Evolutionary conservation across 1,284 basidiomycete species (phyloP), one percentile per base, ranked within the genome.

Genomic region (Nidula niveotomentosa): DNA sequence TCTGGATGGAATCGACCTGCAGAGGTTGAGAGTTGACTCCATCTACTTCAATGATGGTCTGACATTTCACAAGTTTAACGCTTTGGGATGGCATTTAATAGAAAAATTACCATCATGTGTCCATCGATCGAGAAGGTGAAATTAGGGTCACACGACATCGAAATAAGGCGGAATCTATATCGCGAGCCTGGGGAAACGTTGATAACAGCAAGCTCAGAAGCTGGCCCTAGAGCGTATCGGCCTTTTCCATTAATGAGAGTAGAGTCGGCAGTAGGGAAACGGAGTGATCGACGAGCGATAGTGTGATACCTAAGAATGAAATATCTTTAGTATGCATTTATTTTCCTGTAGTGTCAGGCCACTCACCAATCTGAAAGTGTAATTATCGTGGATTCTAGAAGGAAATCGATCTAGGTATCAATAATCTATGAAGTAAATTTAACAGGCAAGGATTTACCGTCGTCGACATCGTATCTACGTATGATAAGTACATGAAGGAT

Each of bases 1-100:
- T 78, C 36, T 70, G 66, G 36, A 81, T 65, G 1, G 63, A 63
- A 52, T 78, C 74, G 2, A 79, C 78, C 1, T 61, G 64, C 4
- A 71, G 53, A 2, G 83, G 76, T 36, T 69, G 37, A 8, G 69
- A 69, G 55, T 73, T 73, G 37, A 76, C 64, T 3, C 79, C 80
- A 56, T 85, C 52, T 12, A 57, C 59, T 36, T 62, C 62, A 13
- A 64, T 62, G 18, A 62, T 55, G 3, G 46, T 55, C 36, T 60
- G 23, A 2, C 12, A 23, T 23, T 41, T 15, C 37, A 12, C 10
- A 15, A 41, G 4, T 41, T 41, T 12, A 15, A 10, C 12, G 2
- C 15, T 5, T 5, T 41, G 15, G 10, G 37, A 41, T 41, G 37
- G 15, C 12, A 10, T 12, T 10, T 10, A 41, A 41, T 10, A 12